Percentiles rank a stretch among this genome's conserved stretches.
These are phyloP conservation scores for Ascochyta fabae DNA, from an alignment of 2,329 filamentous ascomycete genomes.

Conservation along the genomic window DNA sequence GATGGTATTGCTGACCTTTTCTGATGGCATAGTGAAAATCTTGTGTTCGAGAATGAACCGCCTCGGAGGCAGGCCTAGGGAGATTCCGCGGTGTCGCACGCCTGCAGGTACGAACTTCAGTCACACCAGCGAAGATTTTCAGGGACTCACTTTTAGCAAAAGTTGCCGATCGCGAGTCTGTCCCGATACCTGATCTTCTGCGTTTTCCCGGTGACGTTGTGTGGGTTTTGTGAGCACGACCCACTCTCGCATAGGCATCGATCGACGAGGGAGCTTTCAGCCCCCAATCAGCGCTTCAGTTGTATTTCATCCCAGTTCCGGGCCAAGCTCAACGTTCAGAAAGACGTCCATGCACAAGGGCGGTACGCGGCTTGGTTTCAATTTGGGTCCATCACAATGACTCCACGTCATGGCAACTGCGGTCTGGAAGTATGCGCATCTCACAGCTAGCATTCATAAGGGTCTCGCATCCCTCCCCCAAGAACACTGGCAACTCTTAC, in stretches of 20 bases:
- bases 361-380: conserved; percentile 19
- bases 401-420: conserved; percentile 37
- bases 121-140: conserved; percentile 26
- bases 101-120: conserved; percentile 36
- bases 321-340: conserved; percentile 6
- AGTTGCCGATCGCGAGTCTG: conserved; percentile 35
- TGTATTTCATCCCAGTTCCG: conserved; percentile 1
- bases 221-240: conserved; percentile 24
- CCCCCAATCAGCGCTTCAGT: conserved; percentile 30
- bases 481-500: conserved; percentile 1
- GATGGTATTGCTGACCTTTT: conserved; percentile 13
- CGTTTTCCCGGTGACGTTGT: conserved; percentile 38
- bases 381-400: conserved; percentile 15
- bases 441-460: conserved; percentile 20
- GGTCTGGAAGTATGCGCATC: conserved; percentile 25
- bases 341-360: conserved; percentile 15
- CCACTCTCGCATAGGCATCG: conserved; percentile 14
- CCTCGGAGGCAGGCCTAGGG: conserved; percentile 1
- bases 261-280: conserved; percentile 23
- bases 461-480: conserved; percentile 1
- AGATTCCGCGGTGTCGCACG: conserved; percentile 3
- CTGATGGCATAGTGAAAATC: conserved; percentile 15
- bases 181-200: conserved; percentile 20
- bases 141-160: conserved; percentile 17
- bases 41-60: conserved; percentile 8